A percentile compares a stretch with the other conserved stretches of the same genome.
Evolutionary conservation across 1,139 yeast genomes (phyloP).

Genomic region (Candida buenavistaensis): DNA sequence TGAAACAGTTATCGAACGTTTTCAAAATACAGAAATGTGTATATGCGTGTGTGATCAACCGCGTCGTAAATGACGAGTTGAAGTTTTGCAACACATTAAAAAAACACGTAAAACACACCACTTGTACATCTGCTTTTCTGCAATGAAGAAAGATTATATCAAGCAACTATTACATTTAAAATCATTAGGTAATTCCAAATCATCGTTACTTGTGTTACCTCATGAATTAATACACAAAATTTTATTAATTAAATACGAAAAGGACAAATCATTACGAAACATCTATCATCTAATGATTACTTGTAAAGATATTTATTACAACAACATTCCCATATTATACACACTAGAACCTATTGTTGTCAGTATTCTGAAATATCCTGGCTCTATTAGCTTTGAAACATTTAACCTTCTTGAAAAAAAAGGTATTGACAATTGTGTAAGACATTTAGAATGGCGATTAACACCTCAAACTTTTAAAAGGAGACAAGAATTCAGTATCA

Average conservation of each 20-base stretch:
- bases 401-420: constrained; percentile 1
- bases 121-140: too few relatives aligned
- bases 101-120: too few relatives aligned
- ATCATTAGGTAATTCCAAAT: not conserved
- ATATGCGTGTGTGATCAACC: too few relatives aligned
- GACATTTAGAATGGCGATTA: constrained; percentile 2
- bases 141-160: not conserved
- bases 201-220: constrained; percentile 5
- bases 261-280: constrained; percentile 1
- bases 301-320: constrained; percentile 6
- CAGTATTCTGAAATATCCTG: constrained; percentile 1
- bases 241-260: constrained; percentile 2
- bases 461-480: constrained; percentile 6
- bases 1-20: too few relatives aligned
- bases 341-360: constrained; percentile 3
- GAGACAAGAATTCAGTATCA: not conserved
- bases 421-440: constrained; percentile 1
- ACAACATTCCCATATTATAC: constrained; percentile 6
- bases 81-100: too few relatives aligned
- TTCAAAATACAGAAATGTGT: too few relatives aligned
- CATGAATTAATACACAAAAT: constrained; percentile 7
- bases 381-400: constrained; percentile 3
- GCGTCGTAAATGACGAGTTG: too few relatives aligned
- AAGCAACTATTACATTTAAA: not conserved
- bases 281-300: constrained; percentile 7